Base-by-base conservation (phyloP, 1,284 basidiomycete species). In the Coniferiporia sulphurascens region DNA sequence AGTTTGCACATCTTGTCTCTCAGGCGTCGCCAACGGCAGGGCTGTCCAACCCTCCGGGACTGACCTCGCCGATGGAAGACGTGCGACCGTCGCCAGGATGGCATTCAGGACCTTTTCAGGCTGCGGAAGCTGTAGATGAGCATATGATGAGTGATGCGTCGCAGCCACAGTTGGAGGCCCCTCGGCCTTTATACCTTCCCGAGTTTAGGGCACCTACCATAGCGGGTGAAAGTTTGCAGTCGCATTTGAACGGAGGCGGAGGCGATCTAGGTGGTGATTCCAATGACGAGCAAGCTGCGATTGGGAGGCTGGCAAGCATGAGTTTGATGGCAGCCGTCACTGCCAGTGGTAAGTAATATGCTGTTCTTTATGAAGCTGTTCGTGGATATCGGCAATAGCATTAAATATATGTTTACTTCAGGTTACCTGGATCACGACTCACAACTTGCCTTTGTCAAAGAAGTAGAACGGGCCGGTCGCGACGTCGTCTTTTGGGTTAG, bases 281-380 rank as follows among this genome's bases (percentile, higher is more conserved):
- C 27, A 62, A 41, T 36, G 60, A 62, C 17, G 60, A 62, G 34
- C 93, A 96, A 69, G 92, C 91, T 12, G 86, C 91, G 1, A 82
- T 95, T 15, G 95, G 95, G 2, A 82, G 94, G 60, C 79, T 96
- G 56, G 91, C 93, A 5, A 94, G 93, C 62, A 93, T 98, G 88
- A 95, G 92, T 69, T 75, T 98, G 59, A 91, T 98, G 73, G 93
- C 92, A 38, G 89, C 91, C 6, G 86, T 94, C 35, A 82, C 87
- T 36, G 86, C 88, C 7, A 84, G 83, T 62, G 86, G 88, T 90
- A 69, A 68, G 81, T 69, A 3, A 68, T 61, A 27, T 62, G 50
- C 59, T 63, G 46, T 49, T 41, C 38, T 41, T 41, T 41, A 41
- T 41, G 9, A 12, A 41, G 2, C 15, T 3, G 9, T 15, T 8